Conservation (phyloP, 1,139 yeast species). For the Diutina sp. region DNA sequence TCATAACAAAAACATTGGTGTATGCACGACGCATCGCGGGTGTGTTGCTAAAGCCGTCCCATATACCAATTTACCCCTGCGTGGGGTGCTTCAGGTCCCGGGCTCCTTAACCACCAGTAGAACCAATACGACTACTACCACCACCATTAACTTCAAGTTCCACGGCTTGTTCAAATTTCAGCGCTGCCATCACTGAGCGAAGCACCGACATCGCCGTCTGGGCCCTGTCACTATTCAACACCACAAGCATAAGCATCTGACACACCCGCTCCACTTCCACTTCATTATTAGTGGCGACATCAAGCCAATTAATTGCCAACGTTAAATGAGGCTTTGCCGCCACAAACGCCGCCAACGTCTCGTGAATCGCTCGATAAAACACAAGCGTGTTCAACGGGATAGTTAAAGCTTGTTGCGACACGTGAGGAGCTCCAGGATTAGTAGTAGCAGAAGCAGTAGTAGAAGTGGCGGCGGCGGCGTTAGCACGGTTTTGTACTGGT, state of each 20-base stretch:
- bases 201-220: background rate
- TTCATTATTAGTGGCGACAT: background rate
- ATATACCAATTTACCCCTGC: too few species aligned
- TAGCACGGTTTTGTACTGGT: background rate
- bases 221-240: background rate
- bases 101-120: too few species aligned
- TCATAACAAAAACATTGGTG: background rate
- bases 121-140: background rate
- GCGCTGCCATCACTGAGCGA: background rate
- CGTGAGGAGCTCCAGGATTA: background rate
- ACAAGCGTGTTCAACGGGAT: background rate
- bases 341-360: background rate
- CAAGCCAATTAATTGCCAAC: background rate
- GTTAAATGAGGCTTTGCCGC: background rate
- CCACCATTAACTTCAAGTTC: background rate
- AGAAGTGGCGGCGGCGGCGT: too few species aligned
- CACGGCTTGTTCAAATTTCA: background rate
- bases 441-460: too few species aligned
- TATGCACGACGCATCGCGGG: background rate
- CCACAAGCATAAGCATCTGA: background rate
- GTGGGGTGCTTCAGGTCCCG: too few species aligned
- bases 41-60: too few species aligned
- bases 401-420: background rate
- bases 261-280: background rate
- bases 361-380: background rate